Evolutionary conservation across 2,329 filamentous ascomycete species (phyloP).

Genomic region (Pseudogymnoascus pannorum): DNA sequence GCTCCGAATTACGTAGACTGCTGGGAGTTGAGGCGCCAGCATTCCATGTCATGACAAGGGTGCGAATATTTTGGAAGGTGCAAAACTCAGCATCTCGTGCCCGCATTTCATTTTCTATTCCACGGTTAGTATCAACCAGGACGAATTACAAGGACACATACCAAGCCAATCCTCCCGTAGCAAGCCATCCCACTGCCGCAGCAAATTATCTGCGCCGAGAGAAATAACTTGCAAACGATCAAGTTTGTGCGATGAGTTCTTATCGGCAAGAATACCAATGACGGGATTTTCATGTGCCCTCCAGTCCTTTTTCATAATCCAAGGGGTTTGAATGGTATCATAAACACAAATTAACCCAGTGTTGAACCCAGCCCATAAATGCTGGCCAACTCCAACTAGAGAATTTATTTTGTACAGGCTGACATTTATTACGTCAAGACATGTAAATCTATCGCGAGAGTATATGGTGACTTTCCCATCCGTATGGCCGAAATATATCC

Average conservation of each 20-base stretch:
- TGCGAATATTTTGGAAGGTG: slow-evolving; percentile 72
- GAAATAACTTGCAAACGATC: slow-evolving; percentile 80
- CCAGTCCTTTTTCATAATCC: slow-evolving; percentile 93
- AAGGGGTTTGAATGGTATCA: slow-evolving; percentile 73
- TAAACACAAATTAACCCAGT: slow-evolving; percentile 92
- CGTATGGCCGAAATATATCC: slow-evolving; percentile 82
- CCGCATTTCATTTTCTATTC: slow-evolving; percentile 73
- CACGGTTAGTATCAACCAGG: slow-evolving; percentile 9
- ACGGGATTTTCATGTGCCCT: slow-evolving; percentile 80
- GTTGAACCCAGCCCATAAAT: slow-evolving; percentile 91
- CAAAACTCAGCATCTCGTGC: slow-evolving; percentile 75
- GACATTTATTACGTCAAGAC: slow-evolving; percentile 72
- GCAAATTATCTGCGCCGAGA: slow-evolving; percentile 76
- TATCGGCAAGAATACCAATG: slow-evolving; percentile 68
- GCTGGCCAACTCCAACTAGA: slow-evolving; percentile 69
- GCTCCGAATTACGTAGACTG: slow-evolving; percentile 61
- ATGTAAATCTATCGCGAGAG: slow-evolving; percentile 65
- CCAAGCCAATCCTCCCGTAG: slow-evolving; percentile 89
- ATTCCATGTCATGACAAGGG: slow-evolving; percentile 89
- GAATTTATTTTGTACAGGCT: slow-evolving; percentile 95
- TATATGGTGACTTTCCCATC: slow-evolving; percentile 97
- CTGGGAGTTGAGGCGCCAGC: slow-evolving; percentile 91
- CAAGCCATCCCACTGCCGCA: slow-evolving; percentile 87
- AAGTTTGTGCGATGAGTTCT: slow-evolving; percentile 75
- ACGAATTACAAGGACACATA: slow-evolving; percentile 28